Percentiles rank a stretch among this genome's conserved stretches.
These are phyloP conservation scores for Penicillium paneum DNA, from an alignment of 2,329 filamentous ascomycete genomes.

Conservation along the genomic window DNA sequence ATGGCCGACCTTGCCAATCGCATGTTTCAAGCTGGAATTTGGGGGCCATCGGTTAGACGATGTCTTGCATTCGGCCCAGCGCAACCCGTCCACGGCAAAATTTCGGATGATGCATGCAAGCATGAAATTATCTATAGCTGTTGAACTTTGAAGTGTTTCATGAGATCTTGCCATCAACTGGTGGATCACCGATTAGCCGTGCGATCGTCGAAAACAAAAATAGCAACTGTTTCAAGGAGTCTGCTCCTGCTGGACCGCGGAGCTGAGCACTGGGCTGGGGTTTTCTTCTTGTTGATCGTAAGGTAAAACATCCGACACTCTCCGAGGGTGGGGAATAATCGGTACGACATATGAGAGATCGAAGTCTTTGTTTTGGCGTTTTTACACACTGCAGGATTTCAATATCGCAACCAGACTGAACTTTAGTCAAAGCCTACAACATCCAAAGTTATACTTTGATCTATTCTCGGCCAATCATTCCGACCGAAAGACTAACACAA, in stretches of 20 bases:
- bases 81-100: not conserved
- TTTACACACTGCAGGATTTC: not conserved
- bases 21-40: not conserved
- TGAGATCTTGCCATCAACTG: not conserved
- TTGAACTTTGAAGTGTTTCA: not conserved
- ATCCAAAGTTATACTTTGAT: no score
- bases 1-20: not conserved
- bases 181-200: not conserved
- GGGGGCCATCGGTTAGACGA: not conserved
- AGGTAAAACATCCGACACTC: not conserved
- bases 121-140: no score
- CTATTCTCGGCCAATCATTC: not conserved
- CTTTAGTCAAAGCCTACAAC: no score
- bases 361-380: not conserved
- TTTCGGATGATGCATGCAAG: not conserved
- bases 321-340: not conserved
- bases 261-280: not conserved
- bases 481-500: not conserved
- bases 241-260: not conserved
- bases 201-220: not conserved
- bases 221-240: not conserved
- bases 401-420: not conserved
- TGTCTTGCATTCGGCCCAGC: not conserved
- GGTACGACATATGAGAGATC: not conserved
- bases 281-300: not conserved